Conservation (phyloP, 2,329 filamentous ascomycete genomes). For the Coniosporium tulheliwenetii region DNA sequence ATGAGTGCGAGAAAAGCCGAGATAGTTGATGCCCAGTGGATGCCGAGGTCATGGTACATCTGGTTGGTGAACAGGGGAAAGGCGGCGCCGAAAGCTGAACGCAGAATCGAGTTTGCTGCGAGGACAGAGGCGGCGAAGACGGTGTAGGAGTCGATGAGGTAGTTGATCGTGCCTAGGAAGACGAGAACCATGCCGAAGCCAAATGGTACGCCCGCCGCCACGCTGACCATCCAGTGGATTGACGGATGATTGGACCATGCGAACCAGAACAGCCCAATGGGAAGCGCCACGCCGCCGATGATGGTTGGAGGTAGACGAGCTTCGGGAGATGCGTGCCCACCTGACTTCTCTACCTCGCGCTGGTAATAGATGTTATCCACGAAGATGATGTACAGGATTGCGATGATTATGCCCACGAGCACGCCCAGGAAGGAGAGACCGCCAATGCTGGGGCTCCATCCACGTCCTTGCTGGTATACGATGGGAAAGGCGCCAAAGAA, state of each 20-base stretch:
- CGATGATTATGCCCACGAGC: constrained; percentile 47
- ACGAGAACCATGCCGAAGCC: constrained; percentile 48
- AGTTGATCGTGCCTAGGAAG: constrained; percentile 51
- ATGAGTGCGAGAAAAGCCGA: constrained; percentile 59
- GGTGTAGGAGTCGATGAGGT: constrained; percentile 51
- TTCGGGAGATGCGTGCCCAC: constrained; percentile 48
- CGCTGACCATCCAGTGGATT: constrained; percentile 40
- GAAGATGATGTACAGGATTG: constrained; percentile 38
- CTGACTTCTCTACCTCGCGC: constrained; percentile 26
- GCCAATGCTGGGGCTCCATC: constrained; percentile 19
- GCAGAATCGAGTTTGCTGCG: constrained; percentile 64
- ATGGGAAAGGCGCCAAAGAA: constrained; percentile 22
- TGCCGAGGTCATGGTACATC: constrained; percentile 39
- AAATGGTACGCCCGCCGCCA: constrained; percentile 36
- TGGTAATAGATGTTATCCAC: constrained; percentile 40
- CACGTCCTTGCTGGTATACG: constrained; percentile 23
- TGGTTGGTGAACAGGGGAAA: constrained; percentile 68
- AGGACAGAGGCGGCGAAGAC: constrained; percentile 64
- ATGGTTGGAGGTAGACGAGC: constrained; percentile 47
- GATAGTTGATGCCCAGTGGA: constrained; percentile 61
- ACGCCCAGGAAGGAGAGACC: constrained; percentile 16
- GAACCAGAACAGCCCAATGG: constrained; percentile 53
- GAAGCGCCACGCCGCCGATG: constrained; percentile 45
- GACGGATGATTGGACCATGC: constrained; percentile 47
- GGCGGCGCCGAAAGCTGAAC: constrained; percentile 60